Conservation (phyloP, 2,329 filamentous ascomycete genomes). For the Aureobasidium sp. region DNA sequence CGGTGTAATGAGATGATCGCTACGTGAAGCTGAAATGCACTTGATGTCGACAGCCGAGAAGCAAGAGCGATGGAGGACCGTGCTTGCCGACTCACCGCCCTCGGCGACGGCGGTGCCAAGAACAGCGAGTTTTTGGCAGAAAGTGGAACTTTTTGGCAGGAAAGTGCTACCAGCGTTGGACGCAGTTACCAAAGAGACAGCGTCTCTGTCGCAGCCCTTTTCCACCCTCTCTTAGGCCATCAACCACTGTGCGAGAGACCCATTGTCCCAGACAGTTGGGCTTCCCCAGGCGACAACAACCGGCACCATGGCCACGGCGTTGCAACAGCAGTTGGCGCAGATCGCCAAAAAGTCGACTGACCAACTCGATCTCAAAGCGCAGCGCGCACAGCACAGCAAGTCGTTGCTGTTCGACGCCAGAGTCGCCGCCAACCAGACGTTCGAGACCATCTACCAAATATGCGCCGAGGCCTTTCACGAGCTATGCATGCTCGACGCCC, state of each 20-base stretch:
- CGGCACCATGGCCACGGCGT: conserved; percentile 65
- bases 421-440: conserved; percentile 80
- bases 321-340: conserved; percentile 88
- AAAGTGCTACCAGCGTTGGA: background rate
- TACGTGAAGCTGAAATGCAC: no score
- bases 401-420: conserved; percentile 88
- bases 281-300: background rate
- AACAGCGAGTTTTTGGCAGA: conserved; percentile 13
- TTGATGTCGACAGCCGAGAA: background rate
- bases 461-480: conserved; percentile 88
- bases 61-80: background rate
- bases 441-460: conserved; percentile 78
- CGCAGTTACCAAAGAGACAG: background rate
- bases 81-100: background rate
- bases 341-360: conserved; percentile 86
- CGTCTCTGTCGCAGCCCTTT: background rate
- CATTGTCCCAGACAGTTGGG: background rate
- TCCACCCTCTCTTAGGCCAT: background rate
- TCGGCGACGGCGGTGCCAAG: background rate
- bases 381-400: conserved; percentile 85
- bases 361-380: conserved; percentile 85
- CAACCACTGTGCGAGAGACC: background rate
- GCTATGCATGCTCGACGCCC: conserved; percentile 74
- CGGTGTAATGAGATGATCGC: background rate
- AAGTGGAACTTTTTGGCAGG: conserved; percentile 12